phyloP scores from a whole-genome alignment of 768 basidiomycete species.

The Paxillus involutus region DNA sequence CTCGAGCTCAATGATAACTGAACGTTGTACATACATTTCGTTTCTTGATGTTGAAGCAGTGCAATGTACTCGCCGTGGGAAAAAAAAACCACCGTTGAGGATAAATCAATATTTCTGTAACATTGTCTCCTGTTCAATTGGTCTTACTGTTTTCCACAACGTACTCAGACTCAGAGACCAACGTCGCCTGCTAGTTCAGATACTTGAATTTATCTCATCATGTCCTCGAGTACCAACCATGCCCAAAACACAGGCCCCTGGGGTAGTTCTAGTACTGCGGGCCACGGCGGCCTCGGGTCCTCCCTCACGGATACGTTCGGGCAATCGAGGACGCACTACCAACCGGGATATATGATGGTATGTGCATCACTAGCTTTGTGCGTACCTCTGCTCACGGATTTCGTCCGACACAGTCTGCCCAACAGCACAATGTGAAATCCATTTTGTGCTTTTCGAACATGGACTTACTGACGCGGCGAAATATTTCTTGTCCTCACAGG shows the following conservation, averaged over 20 bases:
- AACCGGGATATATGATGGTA: slow-evolving; percentile 81
- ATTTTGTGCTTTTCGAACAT: background rate
- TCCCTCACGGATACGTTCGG: slow-evolving; percentile 67
- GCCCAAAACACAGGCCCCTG: slow-evolving; percentile 53
- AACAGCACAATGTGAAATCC: slow-evolving; percentile 55
- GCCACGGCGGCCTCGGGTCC: slow-evolving; percentile 41
- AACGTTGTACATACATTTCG: too few relatives aligned
- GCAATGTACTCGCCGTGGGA: too few relatives aligned
- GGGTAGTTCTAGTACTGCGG: slow-evolving; percentile 45
- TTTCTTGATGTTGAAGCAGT: too few relatives aligned
- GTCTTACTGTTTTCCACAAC: too few relatives aligned
- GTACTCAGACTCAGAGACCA: too few relatives aligned
- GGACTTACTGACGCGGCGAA: background rate
- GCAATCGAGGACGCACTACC: slow-evolving; percentile 75
- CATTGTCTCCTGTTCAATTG: too few relatives aligned
- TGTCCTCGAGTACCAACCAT: slow-evolving; percentile 44
- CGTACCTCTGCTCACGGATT: background rate
- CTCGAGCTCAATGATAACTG: too few relatives aligned
- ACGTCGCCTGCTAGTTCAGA: too few relatives aligned
- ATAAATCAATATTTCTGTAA: too few relatives aligned
- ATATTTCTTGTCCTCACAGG: slow-evolving; percentile 13
- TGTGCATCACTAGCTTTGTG: slow-evolving; percentile 14
- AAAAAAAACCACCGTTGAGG: too few relatives aligned
- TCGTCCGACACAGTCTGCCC: slow-evolving; percentile 49
- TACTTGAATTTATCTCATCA: background rate